These are phyloP conservation scores for Arthrobotrys pseudoclavata DNA, from an alignment of 2,329 filamentous ascomycete species.

Conservation along the genomic window DNA sequence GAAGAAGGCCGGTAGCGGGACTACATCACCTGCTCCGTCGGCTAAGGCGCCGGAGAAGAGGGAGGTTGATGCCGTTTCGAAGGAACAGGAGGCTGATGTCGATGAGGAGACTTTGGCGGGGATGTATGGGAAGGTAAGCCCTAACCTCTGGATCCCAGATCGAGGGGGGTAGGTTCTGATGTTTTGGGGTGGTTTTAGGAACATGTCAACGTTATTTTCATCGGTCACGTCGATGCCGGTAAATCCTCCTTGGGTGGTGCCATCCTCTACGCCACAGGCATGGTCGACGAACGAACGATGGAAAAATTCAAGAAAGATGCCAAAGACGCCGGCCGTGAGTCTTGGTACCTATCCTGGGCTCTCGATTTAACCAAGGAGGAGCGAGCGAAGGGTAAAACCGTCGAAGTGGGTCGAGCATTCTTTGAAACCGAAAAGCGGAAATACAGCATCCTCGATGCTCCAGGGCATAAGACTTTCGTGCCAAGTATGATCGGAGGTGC, in stretches of 20 bases:
- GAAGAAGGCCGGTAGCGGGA: conserved; percentile 75
- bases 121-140: conserved; percentile 87
- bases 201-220: conserved; percentile 94
- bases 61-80: conserved; percentile 84
- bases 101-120: conserved; percentile 89
- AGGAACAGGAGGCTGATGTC: conserved; percentile 78
- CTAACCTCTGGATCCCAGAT: too few relatives aligned
- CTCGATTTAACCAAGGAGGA: conserved; percentile 98
- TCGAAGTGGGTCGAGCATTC: conserved; percentile 94
- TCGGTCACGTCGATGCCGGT: conserved; percentile 97
- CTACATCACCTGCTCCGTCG: conserved; percentile 75
- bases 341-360: conserved; percentile 99
- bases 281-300: conserved; percentile 99
- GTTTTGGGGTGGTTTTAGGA: conserved; percentile 66
- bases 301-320: conserved; percentile 98
- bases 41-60: conserved; percentile 67
- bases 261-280: conserved; percentile 92
- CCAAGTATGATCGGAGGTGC: conserved; percentile 98
- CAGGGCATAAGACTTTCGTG: conserved; percentile 97
- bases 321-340: conserved; percentile 95
- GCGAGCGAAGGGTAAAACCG: conserved; percentile 94
- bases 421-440: conserved; percentile 97
- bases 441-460: conserved; percentile 96
- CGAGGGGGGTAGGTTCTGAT: background rate
- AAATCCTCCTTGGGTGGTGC: conserved; percentile 96